Base-by-base conservation (phyloP, 2,329 filamentous ascomycete species). In the Fusarium pseudonygamai region DNA sequence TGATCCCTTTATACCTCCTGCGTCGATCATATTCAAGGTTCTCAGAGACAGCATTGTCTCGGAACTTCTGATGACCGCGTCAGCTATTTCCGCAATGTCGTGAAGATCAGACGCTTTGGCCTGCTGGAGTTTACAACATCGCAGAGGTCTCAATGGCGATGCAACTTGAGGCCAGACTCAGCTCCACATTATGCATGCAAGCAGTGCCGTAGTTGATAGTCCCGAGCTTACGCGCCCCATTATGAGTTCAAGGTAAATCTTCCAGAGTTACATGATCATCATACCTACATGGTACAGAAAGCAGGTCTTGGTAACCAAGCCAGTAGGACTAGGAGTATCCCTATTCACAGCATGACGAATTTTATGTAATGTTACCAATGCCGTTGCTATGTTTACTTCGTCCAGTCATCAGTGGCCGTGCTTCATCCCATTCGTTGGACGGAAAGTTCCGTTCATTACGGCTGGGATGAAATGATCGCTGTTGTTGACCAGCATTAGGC, bases 381-480 rank as follows among this genome's bases (percentile, higher is more conserved):
- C 3, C 45, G 1, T 28, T 16, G 30, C 16, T 20, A 22, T 52
- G 13, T 22, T 26, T 36, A 15, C 18, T 11, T 36, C 13, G 5
- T 28, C 20, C 9, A 3, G 4, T 24, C 16, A n/a, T 49, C 5
- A 30, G 7, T 49, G 10, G 14, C 28, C 20, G 6, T n/a, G 28
- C 20, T 18, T 18, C 3, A 0, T 43, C 12, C 43, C 3, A 47
- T 22, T 34, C n/a, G n/a, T 2, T 34, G 5, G 10, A 24, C 24
- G 56, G 56, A 2, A 49, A 30, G 30, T 59, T 59, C 56, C 56
- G 56, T 50, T 47, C 39, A 46, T 39, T 37, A 22, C 34, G 34
- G 9, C 34, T 28, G 36, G 6, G 24, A n/a, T 14, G 20, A 28
- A 13, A 16, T 28, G n/a, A 26, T 34, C 16, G 47, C n/a, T 26